Evolutionary conservation across 1,139 yeast species (phyloP).

Genomic region (Wickerhamomyces sp.): DNA sequence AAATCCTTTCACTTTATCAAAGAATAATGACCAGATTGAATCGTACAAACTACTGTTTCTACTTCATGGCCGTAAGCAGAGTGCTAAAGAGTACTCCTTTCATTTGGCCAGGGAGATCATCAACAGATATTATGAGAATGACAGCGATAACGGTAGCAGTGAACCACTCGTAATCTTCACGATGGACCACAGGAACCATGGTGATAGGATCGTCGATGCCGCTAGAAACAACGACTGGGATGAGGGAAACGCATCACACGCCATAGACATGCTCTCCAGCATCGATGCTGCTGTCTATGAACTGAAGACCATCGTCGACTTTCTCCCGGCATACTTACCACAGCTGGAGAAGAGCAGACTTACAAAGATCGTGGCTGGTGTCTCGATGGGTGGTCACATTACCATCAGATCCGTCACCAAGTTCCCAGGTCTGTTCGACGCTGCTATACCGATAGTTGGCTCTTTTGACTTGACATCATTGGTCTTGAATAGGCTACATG

Average conservation of each 20-base stretch:
- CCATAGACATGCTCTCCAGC: slow-evolving; percentile 46
- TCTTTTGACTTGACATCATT: slow-evolving; percentile 41
- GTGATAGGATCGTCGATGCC: slow-evolving; percentile 38
- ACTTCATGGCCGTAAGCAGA: slow-evolving; percentile 11
- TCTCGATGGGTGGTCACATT: slow-evolving; percentile 60
- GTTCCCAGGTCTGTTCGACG: slow-evolving; percentile 36
- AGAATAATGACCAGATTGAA: neutral
- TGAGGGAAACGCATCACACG: slow-evolving; percentile 47
- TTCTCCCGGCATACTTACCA: slow-evolving; percentile 41
- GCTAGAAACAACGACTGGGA: slow-evolving; percentile 41
- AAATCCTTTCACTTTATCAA: slow-evolving; percentile 6
- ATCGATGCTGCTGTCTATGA: slow-evolving; percentile 52
- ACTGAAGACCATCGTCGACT: slow-evolving; percentile 42
- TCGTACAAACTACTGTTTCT: slow-evolving; percentile 8
- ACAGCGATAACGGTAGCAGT: neutral
- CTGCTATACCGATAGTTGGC: slow-evolving; percentile 46
- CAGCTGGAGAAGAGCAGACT: slow-evolving; percentile 28
- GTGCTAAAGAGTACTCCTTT: neutral
- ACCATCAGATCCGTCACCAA: slow-evolving; percentile 43
- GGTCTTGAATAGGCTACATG: slow-evolving; percentile 36
- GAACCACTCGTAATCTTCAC: slow-evolving; percentile 41
- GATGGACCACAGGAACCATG: slow-evolving; percentile 62
- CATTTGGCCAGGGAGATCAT: slow-evolving; percentile 6
- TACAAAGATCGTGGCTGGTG: slow-evolving; percentile 44
- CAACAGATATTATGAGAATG: slow-evolving; percentile 4